Evolutionary conservation across 176 grass and related monocot genomes (phyloP).

Genomic region (Oryza nivara): DNA sequence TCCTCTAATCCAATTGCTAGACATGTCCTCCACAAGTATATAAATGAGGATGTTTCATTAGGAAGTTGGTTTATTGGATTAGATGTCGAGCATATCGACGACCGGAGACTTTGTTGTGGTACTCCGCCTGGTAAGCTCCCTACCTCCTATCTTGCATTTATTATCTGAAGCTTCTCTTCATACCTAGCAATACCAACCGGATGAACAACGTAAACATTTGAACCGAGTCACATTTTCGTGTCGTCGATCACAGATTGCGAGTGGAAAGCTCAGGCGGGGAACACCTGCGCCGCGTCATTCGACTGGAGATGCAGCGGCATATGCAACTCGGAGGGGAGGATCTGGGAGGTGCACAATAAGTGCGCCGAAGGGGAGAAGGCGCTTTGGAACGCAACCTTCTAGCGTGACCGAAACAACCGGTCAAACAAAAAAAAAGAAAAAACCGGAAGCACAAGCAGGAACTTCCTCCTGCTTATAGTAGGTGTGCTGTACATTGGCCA

Average conservation of each 20-base stretch:
- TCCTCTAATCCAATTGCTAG: conserved; percentile 39
- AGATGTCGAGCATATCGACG: conserved; percentile 81
- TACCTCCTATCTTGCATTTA: not conserved
- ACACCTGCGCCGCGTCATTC: conserved; percentile 72
- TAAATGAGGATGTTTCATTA: conserved; percentile 90
- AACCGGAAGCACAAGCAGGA: not conserved
- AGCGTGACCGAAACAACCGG: not conserved
- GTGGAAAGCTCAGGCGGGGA: conserved; percentile 92
- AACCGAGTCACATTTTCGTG: not conserved
- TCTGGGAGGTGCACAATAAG: conserved; percentile 83
- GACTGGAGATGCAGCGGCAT: conserved; percentile 95
- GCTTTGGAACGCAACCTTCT: conserved; percentile 77
- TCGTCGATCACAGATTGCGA: conserved; percentile 62
- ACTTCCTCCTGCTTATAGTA: not conserved
- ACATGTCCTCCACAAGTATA: conserved; percentile 80
- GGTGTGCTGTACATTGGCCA: conserved; percentile 41
- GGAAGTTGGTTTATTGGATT: conserved; percentile 87
- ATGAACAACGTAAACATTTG: not conserved
- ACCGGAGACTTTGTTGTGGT: conserved; percentile 79
- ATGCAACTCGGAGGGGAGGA: conserved; percentile 80
- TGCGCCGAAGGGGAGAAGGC: conserved; percentile 67
- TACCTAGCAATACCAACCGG: not conserved
- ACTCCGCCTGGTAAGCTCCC: conserved; percentile 74
- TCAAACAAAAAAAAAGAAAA: not conserved
- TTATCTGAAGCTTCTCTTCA: not conserved